These are phyloP conservation scores for Ajuga chamaepitys DNA, from an alignment of 257 asterid genomes.

Conservation along the genomic window DNA sequence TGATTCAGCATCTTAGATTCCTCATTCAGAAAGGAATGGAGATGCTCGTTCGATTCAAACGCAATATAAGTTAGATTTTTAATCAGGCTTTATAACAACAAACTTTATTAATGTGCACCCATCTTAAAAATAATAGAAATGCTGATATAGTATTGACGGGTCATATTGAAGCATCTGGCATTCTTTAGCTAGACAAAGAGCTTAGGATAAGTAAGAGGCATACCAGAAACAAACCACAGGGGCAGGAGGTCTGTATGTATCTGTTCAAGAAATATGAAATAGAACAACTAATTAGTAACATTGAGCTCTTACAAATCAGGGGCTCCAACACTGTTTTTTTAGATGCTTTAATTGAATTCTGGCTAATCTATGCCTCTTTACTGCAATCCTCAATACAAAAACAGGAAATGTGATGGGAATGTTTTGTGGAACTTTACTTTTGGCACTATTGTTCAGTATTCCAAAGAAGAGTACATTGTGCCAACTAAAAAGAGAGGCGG, in stretches of 20 bases:
- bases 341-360: neutral
- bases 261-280: constrained; percentile 23
- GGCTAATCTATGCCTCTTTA: neutral
- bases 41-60: too few species aligned
- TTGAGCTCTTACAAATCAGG: neutral
- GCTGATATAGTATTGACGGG: neutral
- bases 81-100: too few species aligned
- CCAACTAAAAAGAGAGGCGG: neutral
- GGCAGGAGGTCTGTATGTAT: too few species aligned
- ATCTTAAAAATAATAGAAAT: constrained; percentile 29
- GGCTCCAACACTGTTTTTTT: neutral
- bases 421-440: neutral
- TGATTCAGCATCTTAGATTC: too few species aligned
- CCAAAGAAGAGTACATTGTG: neutral
- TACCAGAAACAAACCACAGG: constrained; percentile 75
- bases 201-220: constrained; percentile 14
- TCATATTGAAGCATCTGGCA: constrained; percentile 8
- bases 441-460: neutral
- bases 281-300: constrained; percentile 4
- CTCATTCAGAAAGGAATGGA: too few species aligned
- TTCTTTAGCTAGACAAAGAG: constrained; percentile 10
- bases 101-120: too few species aligned
- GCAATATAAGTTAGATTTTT: too few species aligned
- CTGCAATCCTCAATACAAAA: too few species aligned
- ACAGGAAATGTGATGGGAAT: neutral